phyloP scores from a whole-genome alignment of 148 eudicot genomes.

The Chenopodium formosanum region DNA sequence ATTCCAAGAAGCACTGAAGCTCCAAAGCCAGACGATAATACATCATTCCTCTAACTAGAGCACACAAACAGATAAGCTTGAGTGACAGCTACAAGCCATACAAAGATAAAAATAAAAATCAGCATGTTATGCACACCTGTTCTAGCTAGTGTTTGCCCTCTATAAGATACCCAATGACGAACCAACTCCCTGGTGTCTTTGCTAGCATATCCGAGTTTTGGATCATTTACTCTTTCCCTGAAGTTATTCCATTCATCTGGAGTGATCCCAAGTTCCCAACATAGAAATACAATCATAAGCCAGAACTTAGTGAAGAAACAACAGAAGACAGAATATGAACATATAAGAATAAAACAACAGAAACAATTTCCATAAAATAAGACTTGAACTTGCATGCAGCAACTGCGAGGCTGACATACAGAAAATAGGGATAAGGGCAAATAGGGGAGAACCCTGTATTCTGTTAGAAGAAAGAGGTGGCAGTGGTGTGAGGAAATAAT shows the following conservation, averaged over 20 bases:
- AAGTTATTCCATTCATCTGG: slow-evolving; percentile 91
- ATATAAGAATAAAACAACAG: background rate
- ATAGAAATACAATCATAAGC: slow-evolving; percentile 6
- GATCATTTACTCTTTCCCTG: slow-evolving; percentile 55
- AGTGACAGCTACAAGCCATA: slow-evolving; percentile 21
- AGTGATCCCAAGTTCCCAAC: slow-evolving; percentile 24
- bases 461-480: too few relatives aligned
- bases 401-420: too few relatives aligned
- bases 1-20: slow-evolving; percentile 88
- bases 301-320: slow-evolving; percentile 11
- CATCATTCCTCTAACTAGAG: slow-evolving; percentile 97
- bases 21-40: slow-evolving; percentile 91
- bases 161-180: slow-evolving; percentile 94
- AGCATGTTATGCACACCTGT: slow-evolving; percentile 58
- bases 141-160: slow-evolving; percentile 98
- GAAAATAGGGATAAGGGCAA: too few relatives aligned
- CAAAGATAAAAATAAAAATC: background rate
- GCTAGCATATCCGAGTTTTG: slow-evolving; percentile 42
- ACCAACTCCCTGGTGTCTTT: slow-evolving; percentile 58
- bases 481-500: too few relatives aligned
- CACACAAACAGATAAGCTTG: slow-evolving; percentile 22
- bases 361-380: background rate
- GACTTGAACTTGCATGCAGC: too few relatives aligned
- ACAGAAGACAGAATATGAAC: slow-evolving; percentile 6
- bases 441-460: too few relatives aligned